Evolutionary conservation across 2,329 filamentous ascomycete species (phyloP), one percentile per base, ranked within the genome.

Genomic region (Hypoxylon sp.): DNA sequence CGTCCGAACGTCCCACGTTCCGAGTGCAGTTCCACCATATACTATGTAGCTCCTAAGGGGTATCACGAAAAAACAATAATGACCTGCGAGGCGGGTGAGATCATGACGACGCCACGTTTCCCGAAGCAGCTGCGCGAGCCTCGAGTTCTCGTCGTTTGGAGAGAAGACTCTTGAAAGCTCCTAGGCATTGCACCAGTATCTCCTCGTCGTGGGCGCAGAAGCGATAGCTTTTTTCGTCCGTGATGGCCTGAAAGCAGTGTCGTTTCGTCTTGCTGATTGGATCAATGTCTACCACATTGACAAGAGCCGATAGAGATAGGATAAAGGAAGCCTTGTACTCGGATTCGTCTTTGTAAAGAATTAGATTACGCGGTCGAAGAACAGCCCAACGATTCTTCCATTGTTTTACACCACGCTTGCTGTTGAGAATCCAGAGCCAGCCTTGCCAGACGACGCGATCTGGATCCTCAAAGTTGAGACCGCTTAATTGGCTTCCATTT

Each of bases 311-410:
- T 63, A 97, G 83, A 3, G 89, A 84, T 23, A 97, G 77, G 62
- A 99, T 89, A 62, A 91, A 87, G 55, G 89, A 80, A 0, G 92
- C 90, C 8, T 89, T 87, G 70, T 97, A 97, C 73, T 99, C 94
- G 58, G 86, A 79, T 57, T 95, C 90, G 67, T 95, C 88, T 71
- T 97, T 97, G 78, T 99, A 99, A 17, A 97, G 81, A 11, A 91
- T 89, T 21, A 99, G 77, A 57, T 89, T 91, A 41, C 88, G 86
- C 1, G 90, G 88, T 21, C 94, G 89, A 41, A 99, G 80, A 0
- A 97, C 94, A 8, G 88, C 89, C 94, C 94, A 97, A 51, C 91
- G 81, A 63, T 91, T 88, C 77, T 96, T 97, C 94, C 94, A 99
- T 66, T 96, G 89, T 35, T 89, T 86, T 45, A 99, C 78, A 6